phyloP scores from a whole-genome alignment of 73 alveolate species.

The Paramecium primaurelia region DNA sequence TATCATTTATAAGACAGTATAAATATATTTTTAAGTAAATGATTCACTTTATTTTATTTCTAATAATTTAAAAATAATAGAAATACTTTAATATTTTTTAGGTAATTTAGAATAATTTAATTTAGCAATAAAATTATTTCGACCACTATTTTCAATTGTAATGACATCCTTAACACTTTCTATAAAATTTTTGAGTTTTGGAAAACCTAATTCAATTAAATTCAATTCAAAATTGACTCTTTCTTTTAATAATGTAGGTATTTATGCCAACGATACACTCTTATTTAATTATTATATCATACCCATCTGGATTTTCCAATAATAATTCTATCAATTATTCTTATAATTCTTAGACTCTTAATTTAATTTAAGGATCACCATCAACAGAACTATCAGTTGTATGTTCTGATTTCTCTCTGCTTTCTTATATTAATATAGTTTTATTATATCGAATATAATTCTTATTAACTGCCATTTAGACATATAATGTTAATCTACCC shows the following conservation, averaged over 20 bases:
- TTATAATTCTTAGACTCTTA: neutral
- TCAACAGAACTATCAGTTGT: slow-evolving; percentile 37
- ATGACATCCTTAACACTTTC: slow-evolving; percentile 46
- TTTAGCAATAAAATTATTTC: slow-evolving; percentile 37
- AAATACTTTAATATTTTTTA: neutral
- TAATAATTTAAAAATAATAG: neutral
- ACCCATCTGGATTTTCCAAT: slow-evolving; percentile 46
- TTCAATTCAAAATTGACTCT: slow-evolving; percentile 11
- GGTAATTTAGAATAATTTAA: neutral
- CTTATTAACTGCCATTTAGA: slow-evolving; percentile 57
- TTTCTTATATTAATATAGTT: slow-evolving; percentile 23
- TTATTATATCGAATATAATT: slow-evolving; percentile 44
- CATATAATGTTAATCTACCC: slow-evolving; percentile 55
- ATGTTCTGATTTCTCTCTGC: slow-evolving; percentile 44
- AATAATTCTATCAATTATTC: neutral
- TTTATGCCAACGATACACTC: slow-evolving; percentile 32
- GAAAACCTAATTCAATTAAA: slow-evolving; percentile 31
- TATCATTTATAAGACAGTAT: neutral
- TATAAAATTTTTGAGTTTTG: slow-evolving; percentile 9
- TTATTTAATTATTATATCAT: neutral
- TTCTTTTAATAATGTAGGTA: slow-evolving; percentile 24
- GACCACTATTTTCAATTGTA: neutral
- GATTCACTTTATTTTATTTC: neutral
- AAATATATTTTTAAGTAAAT: neutral
- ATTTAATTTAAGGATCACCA: slow-evolving; percentile 9